A percentile compares a stretch with the other conserved stretches of the same genome.
Evolutionary conservation across 257 asterid species (phyloP).

Genomic region (Plectranthus barbatus): DNA sequence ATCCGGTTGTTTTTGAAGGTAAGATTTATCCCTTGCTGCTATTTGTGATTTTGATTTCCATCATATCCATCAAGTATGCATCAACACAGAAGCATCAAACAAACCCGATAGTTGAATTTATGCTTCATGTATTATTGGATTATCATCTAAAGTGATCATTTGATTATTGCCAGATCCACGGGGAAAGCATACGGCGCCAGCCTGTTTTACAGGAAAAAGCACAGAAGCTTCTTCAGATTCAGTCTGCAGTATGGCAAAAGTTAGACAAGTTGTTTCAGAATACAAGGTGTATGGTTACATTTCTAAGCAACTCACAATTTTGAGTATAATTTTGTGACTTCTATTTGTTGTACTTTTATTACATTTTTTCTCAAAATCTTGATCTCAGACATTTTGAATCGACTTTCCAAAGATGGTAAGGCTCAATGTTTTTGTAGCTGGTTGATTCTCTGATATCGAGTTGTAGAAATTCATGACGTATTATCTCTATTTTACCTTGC

Average conservation of each 20-base stretch:
- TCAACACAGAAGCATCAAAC: not conserved
- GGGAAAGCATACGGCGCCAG: constrained; percentile 62
- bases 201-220: constrained; percentile 58
- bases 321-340: constrained; percentile 18
- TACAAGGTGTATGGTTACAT: constrained; percentile 69
- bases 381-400: not conserved
- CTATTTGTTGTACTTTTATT: constrained; percentile 2
- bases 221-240: constrained; percentile 50
- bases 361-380: not conserved
- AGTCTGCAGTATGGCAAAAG: constrained; percentile 67
- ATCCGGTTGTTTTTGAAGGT: constrained; percentile 80
- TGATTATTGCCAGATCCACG: constrained; percentile 57
- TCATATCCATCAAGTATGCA: not conserved
- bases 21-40: constrained; percentile 5
- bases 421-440: not conserved
- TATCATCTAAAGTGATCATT: not conserved
- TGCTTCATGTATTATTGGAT: not conserved
- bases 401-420: not conserved
- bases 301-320: constrained; percentile 74
- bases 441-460: not conserved
- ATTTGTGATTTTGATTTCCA: not conserved
- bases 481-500: too few relatives aligned
- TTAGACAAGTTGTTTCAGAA: constrained; percentile 67
- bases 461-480: too few relatives aligned
- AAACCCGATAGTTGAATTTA: not conserved